A percentile compares a stretch with the other conserved stretches of the same genome.
Evolutionary conservation across 148 eudicot species (phyloP).

Genomic region (Nepenthes mirabilis): DNA sequence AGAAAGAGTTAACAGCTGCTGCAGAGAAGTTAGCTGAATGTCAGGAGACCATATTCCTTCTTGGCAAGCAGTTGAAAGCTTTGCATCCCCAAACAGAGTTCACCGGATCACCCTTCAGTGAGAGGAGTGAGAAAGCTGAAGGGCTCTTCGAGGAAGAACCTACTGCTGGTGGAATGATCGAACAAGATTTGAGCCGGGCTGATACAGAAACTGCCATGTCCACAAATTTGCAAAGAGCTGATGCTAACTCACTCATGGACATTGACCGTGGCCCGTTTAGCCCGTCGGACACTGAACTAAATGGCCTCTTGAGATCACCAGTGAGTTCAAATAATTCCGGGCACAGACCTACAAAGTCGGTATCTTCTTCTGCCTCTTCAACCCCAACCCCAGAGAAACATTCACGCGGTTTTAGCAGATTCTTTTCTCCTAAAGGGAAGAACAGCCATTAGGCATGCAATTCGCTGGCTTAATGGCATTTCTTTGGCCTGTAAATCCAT

Average conservation of each 20-base stretch:
- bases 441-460: conserved; percentile 22
- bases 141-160: conserved; percentile 37
- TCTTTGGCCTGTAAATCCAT: not conserved
- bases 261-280: conserved; percentile 30
- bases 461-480: not conserved
- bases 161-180: conserved; percentile 30
- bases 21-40: conserved; percentile 86
- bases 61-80: conserved; percentile 63
- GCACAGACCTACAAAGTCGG: conserved; percentile 67
- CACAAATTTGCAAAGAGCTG: conserved; percentile 27
- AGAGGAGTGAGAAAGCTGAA: conserved; percentile 29
- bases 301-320: conserved; percentile 38
- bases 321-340: conserved; percentile 27
- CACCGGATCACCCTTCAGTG: conserved; percentile 29
- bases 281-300: conserved; percentile 46
- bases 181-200: conserved; percentile 23
- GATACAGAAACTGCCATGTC: conserved; percentile 28
- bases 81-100: conserved; percentile 56
- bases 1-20: conserved; percentile 70
- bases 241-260: conserved; percentile 46
- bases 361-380: conserved; percentile 54
- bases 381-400: conserved; percentile 78
- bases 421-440: conserved; percentile 73
- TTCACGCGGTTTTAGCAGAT: conserved; percentile 68
- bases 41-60: conserved; percentile 81